phyloP scores from a whole-genome alignment of 495 filamentous ascomycete species.

The Podospora sp. region DNA sequence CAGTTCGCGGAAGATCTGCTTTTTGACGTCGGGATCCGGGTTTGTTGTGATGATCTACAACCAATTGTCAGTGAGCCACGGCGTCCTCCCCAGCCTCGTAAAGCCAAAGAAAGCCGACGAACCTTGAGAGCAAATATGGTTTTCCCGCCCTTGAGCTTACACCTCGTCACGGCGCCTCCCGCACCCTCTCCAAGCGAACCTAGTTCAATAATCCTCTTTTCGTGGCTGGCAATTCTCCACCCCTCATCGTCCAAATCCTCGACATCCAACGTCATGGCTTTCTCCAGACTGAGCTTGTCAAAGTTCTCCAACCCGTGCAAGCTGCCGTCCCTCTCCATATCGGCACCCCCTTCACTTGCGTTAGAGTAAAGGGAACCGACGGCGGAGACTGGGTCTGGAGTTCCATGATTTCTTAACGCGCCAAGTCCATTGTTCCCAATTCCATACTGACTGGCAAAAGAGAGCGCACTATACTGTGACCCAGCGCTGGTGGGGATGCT shows the following conservation, averaged over 20 bases:
- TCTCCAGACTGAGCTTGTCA: constrained; percentile 74
- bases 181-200: constrained; percentile 94
- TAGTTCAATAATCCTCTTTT: constrained; percentile 82
- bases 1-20: constrained; percentile 93
- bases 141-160: constrained; percentile 84
- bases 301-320: constrained; percentile 68
- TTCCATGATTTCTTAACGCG: constrained; percentile 52
- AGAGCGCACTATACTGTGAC: constrained; percentile 73
- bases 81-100: neutral
- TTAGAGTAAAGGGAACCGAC: constrained; percentile 84
- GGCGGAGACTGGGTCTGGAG: constrained; percentile 85
- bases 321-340: constrained; percentile 77
- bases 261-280: constrained; percentile 79
- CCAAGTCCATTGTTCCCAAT: constrained; percentile 41
- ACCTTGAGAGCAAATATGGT: constrained; percentile 98
- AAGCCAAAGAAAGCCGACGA: constrained; percentile 27
- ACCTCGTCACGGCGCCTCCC: constrained; percentile 91
- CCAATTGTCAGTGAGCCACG: constrained; percentile 29
- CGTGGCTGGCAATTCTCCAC: constrained; percentile 88
- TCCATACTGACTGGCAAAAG: constrained; percentile 71
- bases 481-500: constrained; percentile 81
- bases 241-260: constrained; percentile 93
- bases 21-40: constrained; percentile 95
- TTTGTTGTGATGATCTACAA: constrained; percentile 93
- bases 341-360: constrained; percentile 62